Evolutionary conservation across 805 yeast species (phyloP), one percentile per base, ranked within the genome.

Genomic region (Maudiozyma bulderi): DNA sequence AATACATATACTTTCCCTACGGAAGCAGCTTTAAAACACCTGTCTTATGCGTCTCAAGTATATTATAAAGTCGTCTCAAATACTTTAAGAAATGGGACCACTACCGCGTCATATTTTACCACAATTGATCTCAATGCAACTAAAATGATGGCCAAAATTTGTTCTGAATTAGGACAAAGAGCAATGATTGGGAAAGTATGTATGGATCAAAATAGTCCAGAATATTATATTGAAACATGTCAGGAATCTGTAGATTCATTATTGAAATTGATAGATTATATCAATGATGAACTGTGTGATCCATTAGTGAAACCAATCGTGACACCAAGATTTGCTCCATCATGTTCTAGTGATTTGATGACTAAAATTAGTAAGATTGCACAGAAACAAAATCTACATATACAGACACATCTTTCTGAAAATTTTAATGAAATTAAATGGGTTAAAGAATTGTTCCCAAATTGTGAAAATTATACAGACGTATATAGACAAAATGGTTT

Each of bases 301-400:
- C 74, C 76, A 20, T 57, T 71, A 3, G 75, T 91, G 13, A 70
- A 75, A 46, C 95, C 98, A 0, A 81, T 90, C 11, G 56, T 91
- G 9, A 91, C 98, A 1, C 98, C 99, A 8, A 71, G 99, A 50
- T 91, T 91, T 70, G 98, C 98, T 0, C 95, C 95, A 2, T 78
- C 86, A 15, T 91, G 97, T 61, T 73, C 87, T 3, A 68, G 77
- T 28, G 75, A 78, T 45, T 69, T 87, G 38, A 68, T 91, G 70
- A 59, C 60, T 7, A 73, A 78, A 73, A 71, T 90, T 48, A 95
- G 95, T 3, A 65, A 73, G 6, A 61, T 84, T 29, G 72, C 81
- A n/a, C 57, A 65, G 28, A 56, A 70, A 6, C 49, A 52, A 11
- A 61, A 76, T 35, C 68, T 85, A 35, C 91, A 86, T 28, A 77